Conservation (phyloP, 768 basidiomycete species). For the Amanita thiersii region DNA sequence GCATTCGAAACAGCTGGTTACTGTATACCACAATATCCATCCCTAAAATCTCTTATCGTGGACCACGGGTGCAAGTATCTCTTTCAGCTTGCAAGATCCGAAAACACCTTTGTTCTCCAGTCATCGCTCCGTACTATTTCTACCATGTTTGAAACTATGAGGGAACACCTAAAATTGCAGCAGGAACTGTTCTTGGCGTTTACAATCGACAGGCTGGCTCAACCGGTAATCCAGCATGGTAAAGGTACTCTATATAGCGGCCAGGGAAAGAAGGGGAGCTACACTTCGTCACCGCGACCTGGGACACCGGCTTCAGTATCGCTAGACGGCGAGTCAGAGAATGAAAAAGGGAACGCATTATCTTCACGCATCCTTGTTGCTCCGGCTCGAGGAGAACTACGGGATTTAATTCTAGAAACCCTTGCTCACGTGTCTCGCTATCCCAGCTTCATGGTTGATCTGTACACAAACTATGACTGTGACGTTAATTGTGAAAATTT, state of each 20-base stretch:
- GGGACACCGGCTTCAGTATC: conserved; percentile 37
- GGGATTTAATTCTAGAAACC: conserved; percentile 86
- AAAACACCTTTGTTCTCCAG: conserved; percentile 73
- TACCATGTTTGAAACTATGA: conserved; percentile 84
- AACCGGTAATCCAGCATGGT: conserved; percentile 27
- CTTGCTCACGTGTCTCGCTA: conserved; percentile 73
- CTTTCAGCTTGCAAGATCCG: conserved; percentile 93
- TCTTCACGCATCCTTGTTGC: conserved; percentile 54
- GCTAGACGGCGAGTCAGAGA: conserved; percentile 33
- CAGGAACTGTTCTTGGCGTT: conserved; percentile 94
- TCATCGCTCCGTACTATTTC: conserved; percentile 78
- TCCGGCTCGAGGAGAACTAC: conserved; percentile 80
- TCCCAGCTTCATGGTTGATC: conserved; percentile 90
- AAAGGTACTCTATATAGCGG: conserved; percentile 17
- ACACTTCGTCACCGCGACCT: conserved; percentile 40
- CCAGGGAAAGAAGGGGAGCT: conserved; percentile 24
- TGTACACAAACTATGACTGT: conserved; percentile 96
- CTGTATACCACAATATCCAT: conserved; percentile 69
- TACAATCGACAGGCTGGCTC: conserved; percentile 83
- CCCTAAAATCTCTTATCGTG: conserved; percentile 65
- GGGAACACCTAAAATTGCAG: conserved; percentile 81
- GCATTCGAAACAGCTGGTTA: conserved; percentile 82
- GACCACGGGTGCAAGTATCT: conserved; percentile 95
- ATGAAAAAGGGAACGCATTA: conserved; percentile 33
- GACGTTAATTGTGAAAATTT: conserved; percentile 95